Evolutionary conservation across 352 stramenopile species (phyloP), one percentile per base, ranked within the genome.

Genomic region (Peronospora destructor): DNA sequence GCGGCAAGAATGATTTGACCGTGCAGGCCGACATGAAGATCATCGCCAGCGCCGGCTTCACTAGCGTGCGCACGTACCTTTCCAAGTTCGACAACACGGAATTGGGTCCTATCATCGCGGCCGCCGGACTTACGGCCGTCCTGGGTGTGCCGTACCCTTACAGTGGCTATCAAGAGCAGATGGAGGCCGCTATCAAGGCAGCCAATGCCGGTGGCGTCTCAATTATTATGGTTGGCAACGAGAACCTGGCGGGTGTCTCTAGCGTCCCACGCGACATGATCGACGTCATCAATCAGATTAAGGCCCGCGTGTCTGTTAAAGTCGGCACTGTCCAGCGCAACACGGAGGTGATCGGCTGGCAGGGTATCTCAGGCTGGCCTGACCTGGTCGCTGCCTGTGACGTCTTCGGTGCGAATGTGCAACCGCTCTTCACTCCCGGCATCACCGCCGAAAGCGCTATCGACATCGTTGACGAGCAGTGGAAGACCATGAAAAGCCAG

Each of bases 261-360:
- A 51, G 6, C 0, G 70, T 81, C 13, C 68, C 70, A 0, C 6
- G 16, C 2, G 59, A 64, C 0, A 68, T 81, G 54, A 63, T 68
- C 49, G 16, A 30, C 3, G 34, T 64, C 23, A 84, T 87, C 30
- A 53, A 55, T 13, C 35, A 33, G 1, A 66, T 84, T 55, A 84
- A 84, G 59, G 21, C 40, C 0, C 44, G 59, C n/a, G 64, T 80
- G 4, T 64, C 66, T 0, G 75, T 88, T 25, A 75, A 76, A 44
- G 75, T 86, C 43, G 75, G 75, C 21, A 85, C 75, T 5, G 75
- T 86, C 14, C 75, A 87, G 60, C 66, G 65, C 14, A 74, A 83
- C 61, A 83, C 66, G 19, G 71, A 84, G 43, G 69, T 78, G 49
- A 58, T 78, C 26, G 54, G 63, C 35, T 55, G 54, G 41, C 13